These are phyloP conservation scores for Lichenothelia convexa DNA, from an alignment of 495 filamentous ascomycete species.

Conservation along the genomic window DNA sequence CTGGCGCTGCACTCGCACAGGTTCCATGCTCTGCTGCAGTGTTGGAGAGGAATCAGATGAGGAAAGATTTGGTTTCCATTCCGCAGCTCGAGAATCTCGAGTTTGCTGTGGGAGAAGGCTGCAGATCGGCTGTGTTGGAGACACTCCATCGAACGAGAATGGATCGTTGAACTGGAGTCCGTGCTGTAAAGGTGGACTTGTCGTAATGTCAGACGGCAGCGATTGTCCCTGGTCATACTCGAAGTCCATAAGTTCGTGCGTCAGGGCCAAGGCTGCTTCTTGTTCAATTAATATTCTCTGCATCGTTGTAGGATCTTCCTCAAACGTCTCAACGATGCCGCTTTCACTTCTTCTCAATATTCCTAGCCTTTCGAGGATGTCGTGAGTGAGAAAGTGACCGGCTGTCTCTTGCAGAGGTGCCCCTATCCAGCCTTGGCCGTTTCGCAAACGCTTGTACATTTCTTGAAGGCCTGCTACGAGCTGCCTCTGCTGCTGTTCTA, in stretches of 20 bases:
- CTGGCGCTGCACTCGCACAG: too few relatives aligned
- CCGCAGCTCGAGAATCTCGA: too few relatives aligned
- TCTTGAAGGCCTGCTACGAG: slow-evolving; percentile 43
- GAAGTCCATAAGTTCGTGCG: slow-evolving; percentile 36
- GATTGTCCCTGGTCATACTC: slow-evolving; percentile 32
- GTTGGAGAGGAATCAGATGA: too few relatives aligned
- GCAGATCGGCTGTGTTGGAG: slow-evolving; percentile 16
- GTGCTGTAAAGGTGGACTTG: slow-evolving; percentile 7
- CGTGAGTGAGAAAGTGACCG: slow-evolving; percentile 46
- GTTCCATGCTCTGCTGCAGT: too few relatives aligned
- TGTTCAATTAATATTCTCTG: slow-evolving; percentile 34
- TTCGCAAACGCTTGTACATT: slow-evolving; percentile 33
- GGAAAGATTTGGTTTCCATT: too few relatives aligned
- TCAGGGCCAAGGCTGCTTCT: slow-evolving; percentile 29
- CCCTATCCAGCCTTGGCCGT: slow-evolving; percentile 37
- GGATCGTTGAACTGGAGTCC: slow-evolving; percentile 7
- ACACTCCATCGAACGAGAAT: slow-evolving; percentile 10
- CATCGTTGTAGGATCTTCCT: slow-evolving; percentile 37
- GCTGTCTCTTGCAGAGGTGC: slow-evolving; percentile 21
- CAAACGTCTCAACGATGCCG: slow-evolving; percentile 35
- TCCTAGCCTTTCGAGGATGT: slow-evolving; percentile 41
- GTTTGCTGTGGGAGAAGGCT: too few relatives aligned
- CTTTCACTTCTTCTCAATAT: slow-evolving; percentile 28
- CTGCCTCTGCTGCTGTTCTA: slow-evolving; percentile 50
- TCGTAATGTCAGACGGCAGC: slow-evolving; percentile 8